Conservation (phyloP, 768 basidiomycete genomes). For the Amanita molliuscula region DNA sequence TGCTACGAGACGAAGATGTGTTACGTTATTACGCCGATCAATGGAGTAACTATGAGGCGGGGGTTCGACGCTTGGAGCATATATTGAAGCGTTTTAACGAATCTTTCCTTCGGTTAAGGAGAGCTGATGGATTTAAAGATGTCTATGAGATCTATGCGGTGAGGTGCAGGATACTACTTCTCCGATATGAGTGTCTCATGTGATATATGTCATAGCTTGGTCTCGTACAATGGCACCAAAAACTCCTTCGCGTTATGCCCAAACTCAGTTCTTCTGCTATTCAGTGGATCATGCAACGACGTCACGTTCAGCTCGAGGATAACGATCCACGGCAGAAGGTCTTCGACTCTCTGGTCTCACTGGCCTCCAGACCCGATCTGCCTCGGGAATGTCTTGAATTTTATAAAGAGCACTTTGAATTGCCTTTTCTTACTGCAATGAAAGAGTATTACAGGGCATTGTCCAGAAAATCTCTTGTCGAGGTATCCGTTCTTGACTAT, state of each 20-base stretch:
- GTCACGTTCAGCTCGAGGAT: not conserved
- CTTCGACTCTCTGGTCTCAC: not conserved
- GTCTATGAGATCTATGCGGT: not conserved
- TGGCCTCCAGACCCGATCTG: not conserved
- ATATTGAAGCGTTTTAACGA: not conserved
- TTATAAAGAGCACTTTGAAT: not conserved
- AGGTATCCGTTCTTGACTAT: not conserved
- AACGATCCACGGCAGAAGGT: not conserved
- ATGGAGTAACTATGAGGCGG: not conserved
- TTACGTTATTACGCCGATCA: not conserved
- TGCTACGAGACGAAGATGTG: not conserved
- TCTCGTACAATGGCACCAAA: too few species aligned
- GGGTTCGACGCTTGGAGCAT: not conserved
- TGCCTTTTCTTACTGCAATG: not conserved
- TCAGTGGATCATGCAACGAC: not conserved
- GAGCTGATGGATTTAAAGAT: not conserved
- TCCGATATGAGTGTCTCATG: too few species aligned
- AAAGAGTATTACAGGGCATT: not conserved
- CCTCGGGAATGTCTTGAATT: not conserved
- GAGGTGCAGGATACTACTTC: too few species aligned
- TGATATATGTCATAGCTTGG: too few species aligned
- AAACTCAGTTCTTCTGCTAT: not conserved
- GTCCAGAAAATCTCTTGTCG: not conserved
- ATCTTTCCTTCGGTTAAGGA: not conserved
- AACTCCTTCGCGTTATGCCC: not conserved